These are phyloP conservation scores for Daphne laureola DNA, from an alignment of 441 rosid genomes.

Conservation along the genomic window DNA sequence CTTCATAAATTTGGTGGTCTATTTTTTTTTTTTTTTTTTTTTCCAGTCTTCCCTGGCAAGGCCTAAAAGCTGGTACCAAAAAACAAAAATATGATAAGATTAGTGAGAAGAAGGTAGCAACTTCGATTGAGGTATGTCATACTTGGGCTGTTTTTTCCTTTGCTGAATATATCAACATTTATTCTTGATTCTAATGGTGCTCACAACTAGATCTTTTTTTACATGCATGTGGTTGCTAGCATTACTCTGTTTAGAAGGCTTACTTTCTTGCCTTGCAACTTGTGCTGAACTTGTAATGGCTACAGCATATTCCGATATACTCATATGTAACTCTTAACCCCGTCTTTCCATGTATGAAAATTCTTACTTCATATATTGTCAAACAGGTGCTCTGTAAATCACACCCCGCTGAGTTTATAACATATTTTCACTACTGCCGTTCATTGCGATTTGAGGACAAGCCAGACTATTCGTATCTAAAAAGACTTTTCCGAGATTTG, in stretches of 20 bases:
- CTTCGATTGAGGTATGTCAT: constrained; percentile 61
- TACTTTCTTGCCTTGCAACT: too few relatives aligned
- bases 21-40: constrained; percentile 17
- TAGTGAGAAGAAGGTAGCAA: constrained; percentile 82
- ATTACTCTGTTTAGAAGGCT: too few relatives aligned
- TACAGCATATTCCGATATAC: too few relatives aligned
- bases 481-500: constrained; percentile 94
- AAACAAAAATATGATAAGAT: constrained; percentile 91
- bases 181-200: background rate
- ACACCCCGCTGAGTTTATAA: constrained; percentile 80
- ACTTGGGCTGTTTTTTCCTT: constrained; percentile 5
- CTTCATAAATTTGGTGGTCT: constrained; percentile 10
- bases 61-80: constrained; percentile 83
- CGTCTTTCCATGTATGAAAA: background rate
- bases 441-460: constrained; percentile 93
- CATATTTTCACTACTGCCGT: constrained; percentile 92
- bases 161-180: background rate
- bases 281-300: too few relatives aligned
- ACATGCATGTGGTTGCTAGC: background rate
- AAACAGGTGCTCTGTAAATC: constrained; percentile 88
- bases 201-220: too few relatives aligned
- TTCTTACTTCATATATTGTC: background rate
- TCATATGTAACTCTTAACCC: too few relatives aligned
- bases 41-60: constrained; percentile 91
- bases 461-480: constrained; percentile 96